Evolutionary conservation across 2,329 filamentous ascomycete species (phyloP), one percentile per base, ranked within the genome.

Genomic region (Exophiala dermatitidis): DNA sequence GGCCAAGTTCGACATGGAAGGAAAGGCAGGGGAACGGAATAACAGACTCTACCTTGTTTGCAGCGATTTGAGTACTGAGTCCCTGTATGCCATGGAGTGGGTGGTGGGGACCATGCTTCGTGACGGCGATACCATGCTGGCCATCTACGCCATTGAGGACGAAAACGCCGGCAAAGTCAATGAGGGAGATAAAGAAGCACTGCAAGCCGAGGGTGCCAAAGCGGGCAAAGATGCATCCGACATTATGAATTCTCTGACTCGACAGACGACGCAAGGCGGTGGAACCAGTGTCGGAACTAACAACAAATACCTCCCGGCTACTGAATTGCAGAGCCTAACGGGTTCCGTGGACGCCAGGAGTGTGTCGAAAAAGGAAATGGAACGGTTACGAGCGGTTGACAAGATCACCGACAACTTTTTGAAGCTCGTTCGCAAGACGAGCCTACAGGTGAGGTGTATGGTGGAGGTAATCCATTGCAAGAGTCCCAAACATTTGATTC

Each of bases 381-480:
- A 96, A 66, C 81, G 93, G 32, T 81, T 84, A 53, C 81, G 83
- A 62, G 90, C 90, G 0, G 82, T 91, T n/a, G 82, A 89, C 58
- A 82, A 85, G 53, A 90, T 98, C 56, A 90, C 88, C 1, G 82
- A 91, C 52, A 82, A 86, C 33, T 88, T 95, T 50, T 80, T 93
- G n/a, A 86, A 85, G 60, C 74, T 97, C 43, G 72, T 98, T 55
- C 81, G 91, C 56, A 95, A 95, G 77, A 98, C 93, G 0, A 82
- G 87, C 60, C 75, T 98, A 54, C 91, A 98, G 68, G 90, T 96
- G 46, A 83, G 90, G 53, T 87, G 96, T 45, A 89, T 95, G 47
- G 85, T 98, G 33, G 93, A 98, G 71, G 91, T 97, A 30, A 85
- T 98, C 61, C 93, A 97, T 71, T 97, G 93, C 83, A 97, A 96